These are phyloP conservation scores for Ochromonas danica DNA, from an alignment of 108 stramenopile species.

Conservation along the genomic window DNA sequence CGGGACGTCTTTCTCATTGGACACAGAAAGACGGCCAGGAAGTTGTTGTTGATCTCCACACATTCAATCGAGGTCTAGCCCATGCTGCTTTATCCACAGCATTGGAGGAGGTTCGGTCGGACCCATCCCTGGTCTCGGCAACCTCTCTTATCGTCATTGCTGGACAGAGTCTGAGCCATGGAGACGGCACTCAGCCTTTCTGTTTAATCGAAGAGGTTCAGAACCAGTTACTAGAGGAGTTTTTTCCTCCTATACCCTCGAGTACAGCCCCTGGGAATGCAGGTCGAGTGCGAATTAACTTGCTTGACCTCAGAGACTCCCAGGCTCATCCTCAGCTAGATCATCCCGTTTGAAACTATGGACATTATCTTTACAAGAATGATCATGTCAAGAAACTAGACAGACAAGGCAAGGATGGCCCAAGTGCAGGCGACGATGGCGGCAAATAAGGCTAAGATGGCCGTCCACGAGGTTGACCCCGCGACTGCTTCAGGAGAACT, in stretches of 20 bases:
- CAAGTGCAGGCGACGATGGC: conserved; percentile 4
- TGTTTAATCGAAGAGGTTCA: conserved; percentile 11
- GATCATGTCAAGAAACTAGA: no score
- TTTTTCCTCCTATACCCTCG: conserved; percentile 23
- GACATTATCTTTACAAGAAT: no score
- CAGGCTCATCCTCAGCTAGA: no score
- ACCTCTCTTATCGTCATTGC: no score
- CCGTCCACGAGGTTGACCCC: conserved; percentile 10
- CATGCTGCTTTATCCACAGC: not conserved
- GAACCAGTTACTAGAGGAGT: not conserved
- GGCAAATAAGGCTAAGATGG: not conserved
- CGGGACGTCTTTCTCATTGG: no score
- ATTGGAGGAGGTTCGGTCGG: not conserved
- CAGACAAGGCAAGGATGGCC: not conserved
- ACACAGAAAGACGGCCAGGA: no score
- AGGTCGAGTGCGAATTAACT: not conserved
- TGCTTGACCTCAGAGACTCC: not conserved
- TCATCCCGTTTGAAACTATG: no score
- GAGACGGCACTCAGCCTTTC: no score
- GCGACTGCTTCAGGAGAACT: not conserved
- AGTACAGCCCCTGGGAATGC: conserved; percentile 14
- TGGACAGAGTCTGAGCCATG: no score
- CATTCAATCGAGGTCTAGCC: not conserved
- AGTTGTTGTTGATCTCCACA: no score
- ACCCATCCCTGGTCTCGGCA: no score